Base-by-base conservation (phyloP, 192 early-diverging fungal genomes). In the Entomortierella chlamydospora region DNA sequence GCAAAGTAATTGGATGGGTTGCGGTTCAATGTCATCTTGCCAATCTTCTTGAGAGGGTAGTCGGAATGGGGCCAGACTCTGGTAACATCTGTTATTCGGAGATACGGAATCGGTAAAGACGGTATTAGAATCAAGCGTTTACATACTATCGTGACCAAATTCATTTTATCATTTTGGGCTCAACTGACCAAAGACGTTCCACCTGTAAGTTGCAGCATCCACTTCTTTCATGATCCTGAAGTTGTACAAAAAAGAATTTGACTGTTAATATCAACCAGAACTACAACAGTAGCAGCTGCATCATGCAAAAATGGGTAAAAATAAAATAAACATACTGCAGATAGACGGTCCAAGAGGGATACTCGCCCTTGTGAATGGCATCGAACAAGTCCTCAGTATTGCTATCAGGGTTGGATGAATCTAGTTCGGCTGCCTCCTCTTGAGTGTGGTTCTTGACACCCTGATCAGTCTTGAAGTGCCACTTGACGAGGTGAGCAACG, bases 1-100 rank as follows among this genome's bases (percentile, higher is more conserved):
- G 93, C 89, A 86, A 94, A 94, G 86, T 93, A 95, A 84, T 96
- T 93, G 67, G 91, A 88, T 0, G 92, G 92, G 87, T 93, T 94
- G 70, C 90, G 87, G 86, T 96, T 87, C 74, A 96, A 81, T 15
- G 89, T 87, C 85, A 96, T 85, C 55, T 87, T 91, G 49, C 93
- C 95, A 25, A 95, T 88, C 63, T 90, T 87, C 12, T 90, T 86
- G 64, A 96, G 85, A 30, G 93, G 92, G 62, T 90, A 91, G 57
- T 93, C 85, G 83, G 92, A 88, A 66, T 96, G 90, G 64, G 93
- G 86, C 84, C 91, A 90, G 39, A 93, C 86, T 86, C 95, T 96
- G 73, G 94, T 96, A 67, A 93, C 89, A 82, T 96, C 64, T 67
- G 45, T 17, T 42, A 23, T 37, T 37, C 10, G 10, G 10, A 37